These are phyloP conservation scores for Pichia rugopelliculosa DNA, from an alignment of 805 yeast species.

Conservation along the genomic window DNA sequence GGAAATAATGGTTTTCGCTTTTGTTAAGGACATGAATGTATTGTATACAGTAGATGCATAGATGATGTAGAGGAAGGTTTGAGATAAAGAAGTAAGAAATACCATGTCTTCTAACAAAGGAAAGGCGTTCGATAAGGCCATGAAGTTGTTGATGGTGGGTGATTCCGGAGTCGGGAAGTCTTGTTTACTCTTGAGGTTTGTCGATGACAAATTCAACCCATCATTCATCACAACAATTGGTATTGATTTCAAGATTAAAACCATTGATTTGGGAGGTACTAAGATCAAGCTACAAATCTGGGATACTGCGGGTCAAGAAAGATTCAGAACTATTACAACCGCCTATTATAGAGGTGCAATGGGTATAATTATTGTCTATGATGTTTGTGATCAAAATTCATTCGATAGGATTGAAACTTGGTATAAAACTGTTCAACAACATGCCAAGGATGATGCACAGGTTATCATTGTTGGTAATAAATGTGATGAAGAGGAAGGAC, in stretches of 20 bases:
- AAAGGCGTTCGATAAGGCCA: slow-evolving; percentile 78
- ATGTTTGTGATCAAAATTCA: slow-evolving; percentile 82
- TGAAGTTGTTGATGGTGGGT: slow-evolving; percentile 89
- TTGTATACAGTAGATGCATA: too few species aligned
- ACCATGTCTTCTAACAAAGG: slow-evolving; percentile 49
- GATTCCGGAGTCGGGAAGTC: slow-evolving; percentile 88
- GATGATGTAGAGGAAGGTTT: too few species aligned
- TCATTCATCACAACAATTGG: slow-evolving; percentile 97
- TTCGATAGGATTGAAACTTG: slow-evolving; percentile 90
- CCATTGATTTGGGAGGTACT: slow-evolving; percentile 88
- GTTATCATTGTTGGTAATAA: slow-evolving; percentile 92
- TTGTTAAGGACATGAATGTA: too few species aligned
- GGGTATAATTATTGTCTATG: slow-evolving; percentile 80
- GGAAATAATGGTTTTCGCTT: too few species aligned
- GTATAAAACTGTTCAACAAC: slow-evolving; percentile 93
- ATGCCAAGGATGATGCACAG: slow-evolving; percentile 94
- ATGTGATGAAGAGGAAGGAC: slow-evolving; percentile 80
- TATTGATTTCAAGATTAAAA: slow-evolving; percentile 95
- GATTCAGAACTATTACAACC: slow-evolving; percentile 91
- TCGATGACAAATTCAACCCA: slow-evolving; percentile 94
- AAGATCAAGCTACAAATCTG: slow-evolving; percentile 90
- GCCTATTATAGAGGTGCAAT: slow-evolving; percentile 87
- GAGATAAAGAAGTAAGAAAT: too few species aligned
- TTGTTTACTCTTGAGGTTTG: slow-evolving; percentile 84
- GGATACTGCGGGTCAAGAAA: slow-evolving; percentile 98